Base-by-base conservation (phyloP, 441 rosid species). In the Mallotus japonicus region DNA sequence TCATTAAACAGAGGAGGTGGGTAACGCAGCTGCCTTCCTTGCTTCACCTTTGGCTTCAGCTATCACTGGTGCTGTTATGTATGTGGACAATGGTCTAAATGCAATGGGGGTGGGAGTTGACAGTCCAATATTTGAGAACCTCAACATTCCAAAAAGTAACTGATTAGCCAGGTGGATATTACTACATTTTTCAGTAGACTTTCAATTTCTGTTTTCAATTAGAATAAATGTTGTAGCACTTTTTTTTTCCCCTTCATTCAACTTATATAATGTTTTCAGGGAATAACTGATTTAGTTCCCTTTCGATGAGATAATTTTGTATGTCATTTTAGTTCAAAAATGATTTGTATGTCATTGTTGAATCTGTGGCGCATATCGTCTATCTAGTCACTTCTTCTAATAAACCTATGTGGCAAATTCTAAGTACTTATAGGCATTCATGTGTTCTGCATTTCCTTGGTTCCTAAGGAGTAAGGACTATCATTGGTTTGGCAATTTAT, bases 101-200 rank as follows among this genome's bases (percentile, higher is more conserved):
- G 91, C 93, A 19, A 95, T 95, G 98, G 99, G 97, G 5, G 96
- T 95, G 0, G 97, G 93, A 76, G 83, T 92, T 0, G 99, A 95
- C 85, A 92, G 98, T 81, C 97, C 97, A 1, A 83, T 88, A 60
- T 91, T 95, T 32, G 83, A 68, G 69, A 83, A 88, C 71, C 93
- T 95, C 8, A 75, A 87, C 87, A 85, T 85, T 65, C 92, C 95
- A 0, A 88, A 82, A 69, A 46, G 8, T 19, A 46, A 60, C 19
- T 70, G 57, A 50, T 22, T 22, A 46, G 40, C 63, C 14, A 51
- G 59, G 56, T 55, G 19, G 46, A 47, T 17, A 28, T 63, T 34
- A 34, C 60, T 2, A 73, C 17, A 62, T 58, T 17, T 4, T n/a
- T 60, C 10, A 13, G 13, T 13, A 0, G 34, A 47, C 14, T 16